Conservation (phyloP, 2,329 filamentous ascomycete species). For the Sporothrix protearum region DNA sequence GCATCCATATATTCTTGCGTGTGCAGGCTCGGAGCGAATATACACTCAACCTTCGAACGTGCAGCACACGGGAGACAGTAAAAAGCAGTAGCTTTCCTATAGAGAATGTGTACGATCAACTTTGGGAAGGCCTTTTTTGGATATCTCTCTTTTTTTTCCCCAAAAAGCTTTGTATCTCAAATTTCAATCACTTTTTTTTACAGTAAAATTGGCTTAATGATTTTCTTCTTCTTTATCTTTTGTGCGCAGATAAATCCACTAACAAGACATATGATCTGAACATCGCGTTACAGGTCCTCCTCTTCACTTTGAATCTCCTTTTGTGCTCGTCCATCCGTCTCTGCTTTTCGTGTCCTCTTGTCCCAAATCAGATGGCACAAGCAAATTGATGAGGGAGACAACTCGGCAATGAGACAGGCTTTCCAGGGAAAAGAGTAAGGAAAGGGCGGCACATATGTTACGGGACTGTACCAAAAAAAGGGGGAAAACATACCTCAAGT, state of each 20-base stretch:
- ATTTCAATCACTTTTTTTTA: too few relatives aligned
- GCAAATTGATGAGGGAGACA: neutral
- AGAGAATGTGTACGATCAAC: too few relatives aligned
- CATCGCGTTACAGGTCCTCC: neutral
- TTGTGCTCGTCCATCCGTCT: neutral
- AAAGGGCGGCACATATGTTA: neutral
- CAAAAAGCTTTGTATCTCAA: too few relatives aligned
- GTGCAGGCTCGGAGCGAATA: neutral
- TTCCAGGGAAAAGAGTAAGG: neutral
- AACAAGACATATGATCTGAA: neutral
- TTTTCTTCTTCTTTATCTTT: too few relatives aligned
- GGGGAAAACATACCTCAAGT: too few relatives aligned
- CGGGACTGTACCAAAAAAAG: neutral
- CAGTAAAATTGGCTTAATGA: too few relatives aligned
- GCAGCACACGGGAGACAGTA: neutral
- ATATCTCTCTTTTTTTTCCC: too few relatives aligned
- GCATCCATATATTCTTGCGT: neutral
- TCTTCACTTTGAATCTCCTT: neutral
- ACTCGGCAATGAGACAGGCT: too few relatives aligned
- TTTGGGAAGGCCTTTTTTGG: too few relatives aligned
- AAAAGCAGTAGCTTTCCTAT: too few relatives aligned
- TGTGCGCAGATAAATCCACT: too few relatives aligned
- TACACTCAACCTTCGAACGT: neutral
- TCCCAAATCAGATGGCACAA: conserved; percentile 1
- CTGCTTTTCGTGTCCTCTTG: neutral